Conservation (phyloP, 1,284 basidiomycete genomes). For the Ceratobasidium sp. region DNA sequence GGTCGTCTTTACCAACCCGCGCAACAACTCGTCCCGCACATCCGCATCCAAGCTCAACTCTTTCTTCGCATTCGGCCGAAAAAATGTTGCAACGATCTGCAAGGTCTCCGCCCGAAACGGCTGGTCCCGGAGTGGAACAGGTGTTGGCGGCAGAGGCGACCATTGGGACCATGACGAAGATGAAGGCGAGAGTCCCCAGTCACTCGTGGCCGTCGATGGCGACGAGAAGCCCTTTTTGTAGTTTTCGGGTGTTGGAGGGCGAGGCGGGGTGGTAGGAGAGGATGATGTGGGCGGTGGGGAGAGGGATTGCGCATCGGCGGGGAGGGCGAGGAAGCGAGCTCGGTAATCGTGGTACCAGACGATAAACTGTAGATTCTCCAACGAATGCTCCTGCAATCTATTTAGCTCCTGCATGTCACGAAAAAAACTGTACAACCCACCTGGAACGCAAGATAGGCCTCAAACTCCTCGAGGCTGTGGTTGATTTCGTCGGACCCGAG, state of each 20-base stretch:
- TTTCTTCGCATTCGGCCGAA: constrained; percentile 56
- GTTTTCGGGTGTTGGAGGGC: background rate
- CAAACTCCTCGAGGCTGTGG: constrained; percentile 58
- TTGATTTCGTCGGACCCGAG: constrained; percentile 1
- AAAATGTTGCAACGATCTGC: constrained; percentile 59
- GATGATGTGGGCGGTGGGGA: constrained; percentile 51
- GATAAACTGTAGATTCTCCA: constrained; percentile 62
- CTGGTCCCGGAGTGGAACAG: constrained; percentile 48
- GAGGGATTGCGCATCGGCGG: constrained; percentile 49
- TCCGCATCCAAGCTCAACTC: constrained; percentile 57
- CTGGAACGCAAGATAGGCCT: constrained; percentile 57
- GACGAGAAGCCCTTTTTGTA: background rate
- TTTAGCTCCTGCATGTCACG: background rate
- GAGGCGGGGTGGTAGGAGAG: background rate
- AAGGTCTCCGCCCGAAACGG: constrained; percentile 57
- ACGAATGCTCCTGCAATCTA: constrained; percentile 56
- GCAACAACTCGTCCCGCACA: constrained; percentile 56
- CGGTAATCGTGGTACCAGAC: constrained; percentile 62
- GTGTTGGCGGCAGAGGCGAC: constrained; percentile 24
- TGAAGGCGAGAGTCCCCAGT: constrained; percentile 17
- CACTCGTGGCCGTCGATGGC: background rate
- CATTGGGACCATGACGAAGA: constrained; percentile 26
- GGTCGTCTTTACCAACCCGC: constrained; percentile 55
- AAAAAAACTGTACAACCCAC: constrained; percentile 44
- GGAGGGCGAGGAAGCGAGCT: constrained; percentile 56